Conservation (phyloP, 2,329 filamentous ascomycete genomes). For the Ascochyta lentis region DNA sequence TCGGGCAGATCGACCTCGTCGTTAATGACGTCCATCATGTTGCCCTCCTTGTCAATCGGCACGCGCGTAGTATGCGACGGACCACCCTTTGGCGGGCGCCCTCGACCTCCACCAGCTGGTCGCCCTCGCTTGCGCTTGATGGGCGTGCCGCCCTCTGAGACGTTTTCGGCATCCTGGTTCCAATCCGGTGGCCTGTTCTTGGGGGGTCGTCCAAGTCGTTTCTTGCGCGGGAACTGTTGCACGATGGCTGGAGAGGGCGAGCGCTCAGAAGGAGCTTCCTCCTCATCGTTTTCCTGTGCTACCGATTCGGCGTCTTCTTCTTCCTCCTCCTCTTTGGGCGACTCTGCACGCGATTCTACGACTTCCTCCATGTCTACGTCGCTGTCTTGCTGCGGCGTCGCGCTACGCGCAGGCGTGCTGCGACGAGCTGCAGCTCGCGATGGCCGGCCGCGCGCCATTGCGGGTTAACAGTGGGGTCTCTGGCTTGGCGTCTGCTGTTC, state of each 20-base stretch:
- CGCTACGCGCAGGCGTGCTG: constrained; percentile 46
- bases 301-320: constrained; percentile 59
- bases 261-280: constrained; percentile 55
- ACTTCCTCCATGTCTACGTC: constrained; percentile 47
- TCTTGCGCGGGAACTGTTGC: constrained; percentile 69
- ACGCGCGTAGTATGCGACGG: constrained; percentile 81
- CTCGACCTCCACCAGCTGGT: constrained; percentile 67
- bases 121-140: constrained; percentile 58
- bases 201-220: constrained; percentile 80
- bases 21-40: constrained; percentile 85
- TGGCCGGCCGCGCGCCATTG: constrained; percentile 47
- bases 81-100: constrained; percentile 72
- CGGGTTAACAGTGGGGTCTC: background rate
- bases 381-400: constrained; percentile 45
- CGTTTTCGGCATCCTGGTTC: constrained; percentile 60
- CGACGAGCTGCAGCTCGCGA: constrained; percentile 49
- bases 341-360: constrained; percentile 42
- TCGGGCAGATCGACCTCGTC: constrained; percentile 91
- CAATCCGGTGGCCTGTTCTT: constrained; percentile 85
- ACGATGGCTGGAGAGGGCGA: constrained; percentile 57
- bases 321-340: constrained; percentile 57
- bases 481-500: background rate
- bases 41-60: constrained; percentile 91
- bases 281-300: constrained; percentile 50
- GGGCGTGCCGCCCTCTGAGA: constrained; percentile 57